Evolutionary conservation across 495 filamentous ascomycete genomes (phyloP), one percentile per base, ranked within the genome.

Genomic region (Lasiosphaeria ovina): DNA sequence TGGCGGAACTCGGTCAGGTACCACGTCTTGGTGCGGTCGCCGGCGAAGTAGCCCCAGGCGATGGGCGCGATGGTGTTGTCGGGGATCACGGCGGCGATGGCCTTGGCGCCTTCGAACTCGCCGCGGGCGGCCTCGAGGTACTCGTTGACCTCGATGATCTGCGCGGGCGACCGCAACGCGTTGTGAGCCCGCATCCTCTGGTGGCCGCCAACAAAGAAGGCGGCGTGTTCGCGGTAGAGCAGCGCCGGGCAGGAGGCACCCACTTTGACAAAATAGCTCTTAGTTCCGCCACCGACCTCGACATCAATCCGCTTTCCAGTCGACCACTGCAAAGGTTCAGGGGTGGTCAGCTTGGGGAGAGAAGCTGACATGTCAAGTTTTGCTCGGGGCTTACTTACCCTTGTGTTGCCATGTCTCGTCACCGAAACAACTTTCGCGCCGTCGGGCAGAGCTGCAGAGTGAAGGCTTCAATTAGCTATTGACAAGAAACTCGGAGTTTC

Each of bases 101-200:
- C 65, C 31, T 61, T 65, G 35, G 60, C 51, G 14, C 59, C 57
- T 35, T 67, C 65, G 45, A 59, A 70, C 57, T 70, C 67, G n/a
- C 48, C 67, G 14, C 51, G 32, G 14, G 62, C 60, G 62, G 64
- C 64, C 6, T 52, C 60, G 4, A 63, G 50, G 31, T 52, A 53
- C 44, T 58, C 42, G 35, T 40, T 40, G 17, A 53, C 33, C 4
- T 56, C 61, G 35, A 65, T 57, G 32, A 66, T 40, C 62, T 65
- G 17, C 11, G 8, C 17, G 9, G 14, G 12, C 5, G 24, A 24
- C 24, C 24, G 24, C 24, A 45, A 45, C n/a, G n/a, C n/a, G 49
- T 38, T 7, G 31, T 11, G 14, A 24, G 24, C 24, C 24, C 24
- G 24, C 24, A 24, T 24, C 24, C 24, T 24, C 24, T 24, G 24